Base-by-base conservation (phyloP, 2,329 filamentous ascomycete genomes). In the Xylaria sp. region DNA sequence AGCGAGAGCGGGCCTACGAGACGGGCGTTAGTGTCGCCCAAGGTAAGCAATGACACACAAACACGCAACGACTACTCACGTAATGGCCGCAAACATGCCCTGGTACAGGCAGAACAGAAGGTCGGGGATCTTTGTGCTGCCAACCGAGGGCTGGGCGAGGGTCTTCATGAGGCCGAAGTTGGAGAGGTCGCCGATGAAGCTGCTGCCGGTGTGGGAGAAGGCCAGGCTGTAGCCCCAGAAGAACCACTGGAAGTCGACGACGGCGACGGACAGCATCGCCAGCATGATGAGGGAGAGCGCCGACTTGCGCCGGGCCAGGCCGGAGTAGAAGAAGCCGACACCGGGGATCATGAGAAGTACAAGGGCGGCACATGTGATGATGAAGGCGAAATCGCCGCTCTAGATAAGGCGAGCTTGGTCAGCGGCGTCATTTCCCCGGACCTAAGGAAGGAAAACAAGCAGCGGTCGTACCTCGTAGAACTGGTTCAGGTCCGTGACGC, bases 291-390 rank as follows among this genome's bases (percentile, higher is more conserved):
- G 81, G 17, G 91, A 90, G 50, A 96, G 80, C 3, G 92, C 92
- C 0, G 91, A 95, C 78, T 96, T 96, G 72, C 92, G 86, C 52
- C 91, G 87, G 16, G 92, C 91, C 16, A 96, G 87, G 60, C 91
- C 92, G 40, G 90, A 93, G 79, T 96, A 96, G 82, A 96, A 96
- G 81, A 96, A 94, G 48, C 91, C 92, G 68, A 96, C 91, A 53
- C 92, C 92, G 37, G 92, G 92, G 71, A 96, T 91, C 91, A 96
- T 96, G 69, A 96, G 85, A 64, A 96, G 79, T 53, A 96, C 91
- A 44, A 96, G 84, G 16, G 89, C 90, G 2, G 91, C 83, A 29
- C 84, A 85, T 48, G 85, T 84, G 66, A 92, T 78, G 69, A 96
- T 84, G 87, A 90, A 96, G 52, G 88, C 84, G 67, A 96, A 85